Base-by-base conservation (phyloP, 495 filamentous ascomycete genomes). In the Lepraria neglecta region DNA sequence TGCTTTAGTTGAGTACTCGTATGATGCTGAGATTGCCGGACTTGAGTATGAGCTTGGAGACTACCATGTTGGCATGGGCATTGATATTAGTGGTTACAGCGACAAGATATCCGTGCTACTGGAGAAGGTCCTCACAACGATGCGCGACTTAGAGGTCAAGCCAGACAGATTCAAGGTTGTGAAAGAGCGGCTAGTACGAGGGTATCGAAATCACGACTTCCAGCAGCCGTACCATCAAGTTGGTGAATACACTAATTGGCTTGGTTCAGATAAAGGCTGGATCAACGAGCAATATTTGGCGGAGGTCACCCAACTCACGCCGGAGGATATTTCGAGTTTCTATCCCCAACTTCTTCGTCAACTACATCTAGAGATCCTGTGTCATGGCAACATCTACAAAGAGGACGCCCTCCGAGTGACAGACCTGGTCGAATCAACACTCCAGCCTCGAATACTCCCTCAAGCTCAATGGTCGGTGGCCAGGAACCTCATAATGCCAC, bases 341-440 rank as follows among this genome's bases (percentile, higher is more conserved):
- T 88, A 87, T 69, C 88, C 87, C 28, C 84, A 92, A 64, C 71
- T 96, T 44, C 78, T 97, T 38, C 80, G 82, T 31, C 92, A 97
- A 70, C 79, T 90, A 64, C 87, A 96, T 66, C 87, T 97, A 64
- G 95, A 99, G 69, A 78, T 88, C 6, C 80, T 96, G 56, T 87
- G 85, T 19, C 94, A 97, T 64, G 94, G 94, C 63, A 99, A 99
- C 72, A 71, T 99, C 21, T 89, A 95, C 79, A 95, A 92, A 72
- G 92, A 97, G 73, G 95, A 99, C 73, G 91, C 92, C 0, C 76
- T 97, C 61, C 86, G 84, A 66, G 81, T 96, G 74, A 90, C 89
- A 0, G 83, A 92, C 67, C 80, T 95, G 61, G 79, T 96, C 27
- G 88, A 95, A 70, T 82, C 77, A 31, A 88, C 82, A 2, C 73